These are phyloP conservation scores for Rhinocladiella mackenziei DNA, from an alignment of 2,329 filamentous ascomycete species.

Conservation along the genomic window DNA sequence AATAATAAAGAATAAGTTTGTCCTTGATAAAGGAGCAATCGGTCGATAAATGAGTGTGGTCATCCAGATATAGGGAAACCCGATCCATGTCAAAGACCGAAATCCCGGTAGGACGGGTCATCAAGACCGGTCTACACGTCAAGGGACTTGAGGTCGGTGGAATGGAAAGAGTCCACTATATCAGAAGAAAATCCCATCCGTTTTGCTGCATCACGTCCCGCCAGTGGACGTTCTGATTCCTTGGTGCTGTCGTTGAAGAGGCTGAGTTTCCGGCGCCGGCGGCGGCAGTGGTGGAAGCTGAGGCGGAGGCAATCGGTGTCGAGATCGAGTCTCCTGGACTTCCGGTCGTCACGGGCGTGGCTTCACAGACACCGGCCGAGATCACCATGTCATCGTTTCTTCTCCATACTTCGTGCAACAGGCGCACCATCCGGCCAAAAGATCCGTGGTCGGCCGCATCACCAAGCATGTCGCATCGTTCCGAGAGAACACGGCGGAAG, in stretches of 20 bases:
- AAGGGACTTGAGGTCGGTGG: slow-evolving; percentile 7
- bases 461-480: slow-evolving; percentile 69
- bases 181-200: slow-evolving; percentile 87
- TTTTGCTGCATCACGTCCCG: slow-evolving; percentile 88
- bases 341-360: slow-evolving; percentile 28
- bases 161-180: slow-evolving; percentile 39
- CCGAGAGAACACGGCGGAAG: slow-evolving; percentile 74
- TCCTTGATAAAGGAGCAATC: slow-evolving; percentile 25
- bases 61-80: not conserved
- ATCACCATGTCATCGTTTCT: slow-evolving; percentile 60
- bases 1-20: slow-evolving; percentile 12
- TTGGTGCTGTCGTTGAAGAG: slow-evolving; percentile 24
- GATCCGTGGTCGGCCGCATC: slow-evolving; percentile 76
- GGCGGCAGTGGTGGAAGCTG: slow-evolving; percentile 2
- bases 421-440: slow-evolving; percentile 73
- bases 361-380: slow-evolving; percentile 33
- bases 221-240: slow-evolving; percentile 75
- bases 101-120: slow-evolving; percentile 13
- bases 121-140: slow-evolving; percentile 16
- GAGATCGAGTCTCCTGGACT: slow-evolving; percentile 25
- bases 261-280: slow-evolving; percentile 27
- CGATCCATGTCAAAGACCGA: not conserved
- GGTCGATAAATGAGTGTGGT: slow-evolving; percentile 15
- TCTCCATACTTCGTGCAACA: slow-evolving; percentile 79
- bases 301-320: slow-evolving; percentile 21